Conservation (phyloP, 305 asterid genomes). For the Fraxinus floribunda region DNA sequence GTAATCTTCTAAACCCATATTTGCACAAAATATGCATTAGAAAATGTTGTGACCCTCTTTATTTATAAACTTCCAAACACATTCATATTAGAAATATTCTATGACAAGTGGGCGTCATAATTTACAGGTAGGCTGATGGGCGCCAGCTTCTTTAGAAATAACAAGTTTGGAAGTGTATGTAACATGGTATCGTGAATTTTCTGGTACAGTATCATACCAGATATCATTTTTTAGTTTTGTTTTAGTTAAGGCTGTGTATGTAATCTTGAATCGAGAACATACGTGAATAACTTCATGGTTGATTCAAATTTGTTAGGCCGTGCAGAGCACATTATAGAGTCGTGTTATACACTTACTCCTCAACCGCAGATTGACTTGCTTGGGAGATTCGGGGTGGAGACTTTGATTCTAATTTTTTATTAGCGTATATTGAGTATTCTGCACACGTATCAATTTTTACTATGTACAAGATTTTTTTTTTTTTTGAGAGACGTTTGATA, state of each 20-base stretch:
- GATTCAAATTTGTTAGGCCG: background rate
- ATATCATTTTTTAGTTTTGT: background rate
- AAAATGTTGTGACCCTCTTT: background rate
- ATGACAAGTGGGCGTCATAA: background rate
- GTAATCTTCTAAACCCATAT: conserved; percentile 43
- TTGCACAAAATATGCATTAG: background rate
- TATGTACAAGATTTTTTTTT: background rate
- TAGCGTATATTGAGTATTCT: no score
- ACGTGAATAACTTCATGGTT: background rate
- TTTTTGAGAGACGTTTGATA: background rate
- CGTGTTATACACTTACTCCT: no score
- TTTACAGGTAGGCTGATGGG: background rate
- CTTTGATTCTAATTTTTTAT: no score
- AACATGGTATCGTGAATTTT: background rate
- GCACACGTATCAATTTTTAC: no score
- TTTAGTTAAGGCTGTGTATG: background rate
- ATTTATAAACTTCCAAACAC: background rate
- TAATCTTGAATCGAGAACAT: background rate
- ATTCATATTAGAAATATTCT: background rate
- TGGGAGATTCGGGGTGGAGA: no score
- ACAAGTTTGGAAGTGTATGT: background rate
- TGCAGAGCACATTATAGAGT: no score
- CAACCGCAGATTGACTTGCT: no score
- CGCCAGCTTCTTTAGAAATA: background rate
- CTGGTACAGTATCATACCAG: background rate